Evolutionary conservation across 305 asterid species (phyloP), one percentile per base, ranked within the genome.

Genomic region (Withania somnifera): DNA sequence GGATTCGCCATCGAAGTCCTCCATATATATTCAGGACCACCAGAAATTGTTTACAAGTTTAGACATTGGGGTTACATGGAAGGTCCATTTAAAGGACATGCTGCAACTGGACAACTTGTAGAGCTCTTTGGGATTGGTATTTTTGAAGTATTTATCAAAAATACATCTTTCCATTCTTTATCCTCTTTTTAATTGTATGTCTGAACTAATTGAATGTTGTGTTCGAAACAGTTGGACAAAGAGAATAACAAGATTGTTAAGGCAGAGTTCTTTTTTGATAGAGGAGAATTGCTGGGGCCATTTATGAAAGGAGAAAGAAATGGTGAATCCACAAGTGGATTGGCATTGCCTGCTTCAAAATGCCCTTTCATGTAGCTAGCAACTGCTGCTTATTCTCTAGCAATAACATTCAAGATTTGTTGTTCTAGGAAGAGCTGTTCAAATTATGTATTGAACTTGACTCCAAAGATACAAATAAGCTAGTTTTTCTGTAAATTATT

Each of bases 11-110:
- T 92, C 0, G 98, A 94, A 61, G 45, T 92, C 28, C 89, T 93
- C 5, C 85, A 90, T 30, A 97, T 94, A 11, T 94, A 84, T 32
- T 89, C 96, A 0, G 97, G 95, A 7, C 93, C 93, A 45, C 96
- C 98, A 0, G 57, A 78, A 11, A 88, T 91, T 17, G 80, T 82
- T 0, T 92, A 88, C 90, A 93, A 88, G 81, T 94, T 88, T 58
- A 89, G 97, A 90, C 98, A 93, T 45, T 95, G 97, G 97, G 98
- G 96, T 10, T 88, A 85, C 83, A 87, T 92, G 90, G 97, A 93
- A 79, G 98, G 91, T 20, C 87, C 93, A 82, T 95, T 73, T 80
- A 85, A 93, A 78, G 91, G 88, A 1, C 83, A 89, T 64, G 85
- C 90, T 6, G 91, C 98, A 2, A 95, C 93, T 0, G 97, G 97